Evolutionary conservation across 495 filamentous ascomycete species (phyloP).

Genomic region (Penicillium herquei): DNA sequence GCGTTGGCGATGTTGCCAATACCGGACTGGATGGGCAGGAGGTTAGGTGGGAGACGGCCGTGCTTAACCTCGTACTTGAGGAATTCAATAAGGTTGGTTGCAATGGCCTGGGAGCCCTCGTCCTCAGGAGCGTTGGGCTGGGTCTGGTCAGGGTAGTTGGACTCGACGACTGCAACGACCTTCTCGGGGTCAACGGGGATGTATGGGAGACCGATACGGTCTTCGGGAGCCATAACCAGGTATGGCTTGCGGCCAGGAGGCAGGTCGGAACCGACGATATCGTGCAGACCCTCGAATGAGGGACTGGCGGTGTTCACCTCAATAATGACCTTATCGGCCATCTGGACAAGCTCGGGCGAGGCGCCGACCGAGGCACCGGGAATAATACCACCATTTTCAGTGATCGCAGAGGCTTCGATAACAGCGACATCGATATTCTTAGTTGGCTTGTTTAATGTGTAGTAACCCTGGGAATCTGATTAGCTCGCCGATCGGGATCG

Average conservation of each 20-base stretch:
- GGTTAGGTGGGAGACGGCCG: slow-evolving; percentile 72
- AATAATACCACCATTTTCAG: slow-evolving; percentile 89
- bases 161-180: slow-evolving; percentile 83
- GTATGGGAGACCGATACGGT: slow-evolving; percentile 78
- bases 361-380: slow-evolving; percentile 86
- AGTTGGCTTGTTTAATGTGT: slow-evolving; percentile 71
- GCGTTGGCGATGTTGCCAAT: slow-evolving; percentile 96
- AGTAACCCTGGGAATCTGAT: slow-evolving; percentile 58
- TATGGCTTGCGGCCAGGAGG: slow-evolving; percentile 83
- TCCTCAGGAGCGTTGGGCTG: slow-evolving; percentile 75
- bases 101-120: slow-evolving; percentile 68
- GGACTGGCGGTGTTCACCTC: slow-evolving; percentile 89
- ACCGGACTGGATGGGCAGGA: slow-evolving; percentile 83
- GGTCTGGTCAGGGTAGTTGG: slow-evolving; percentile 81
- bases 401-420: slow-evolving; percentile 85
- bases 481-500: slow-evolving; percentile 15
- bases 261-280: slow-evolving; percentile 83
- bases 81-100: slow-evolving; percentile 81
- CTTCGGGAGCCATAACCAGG: slow-evolving; percentile 73
- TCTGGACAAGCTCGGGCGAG: slow-evolving; percentile 80
- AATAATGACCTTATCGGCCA: slow-evolving; percentile 90
- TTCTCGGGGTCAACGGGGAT: slow-evolving; percentile 89
- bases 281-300: slow-evolving; percentile 85
- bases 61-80: slow-evolving; percentile 75
- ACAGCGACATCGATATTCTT: slow-evolving; percentile 80